Conservation (phyloP, 2,329 filamentous ascomycete species). For the Exophiala xenobiotica region DNA sequence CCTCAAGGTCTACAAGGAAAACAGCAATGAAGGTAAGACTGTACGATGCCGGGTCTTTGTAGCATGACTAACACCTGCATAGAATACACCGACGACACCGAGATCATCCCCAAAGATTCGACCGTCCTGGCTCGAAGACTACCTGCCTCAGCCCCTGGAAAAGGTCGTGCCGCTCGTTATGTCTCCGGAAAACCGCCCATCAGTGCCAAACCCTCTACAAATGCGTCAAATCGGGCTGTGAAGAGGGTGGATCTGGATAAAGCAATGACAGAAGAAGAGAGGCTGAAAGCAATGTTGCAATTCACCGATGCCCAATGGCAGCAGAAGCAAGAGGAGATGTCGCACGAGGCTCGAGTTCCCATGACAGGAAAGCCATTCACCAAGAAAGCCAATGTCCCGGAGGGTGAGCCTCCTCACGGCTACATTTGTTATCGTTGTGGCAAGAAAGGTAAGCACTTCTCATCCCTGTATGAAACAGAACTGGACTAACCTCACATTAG, state of each 20-base stretch:
- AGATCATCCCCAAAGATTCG: slow-evolving; percentile 92
- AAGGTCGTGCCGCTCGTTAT: slow-evolving; percentile 89
- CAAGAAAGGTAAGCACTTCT: slow-evolving; percentile 65
- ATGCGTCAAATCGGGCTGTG: slow-evolving; percentile 38
- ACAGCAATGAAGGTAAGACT: slow-evolving; percentile 78
- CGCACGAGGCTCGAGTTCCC: slow-evolving; percentile 54
- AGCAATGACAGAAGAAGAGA: slow-evolving; percentile 89
- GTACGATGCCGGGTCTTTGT: too few relatives aligned
- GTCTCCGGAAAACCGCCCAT: slow-evolving; percentile 94
- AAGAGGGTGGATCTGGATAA: slow-evolving; percentile 62
- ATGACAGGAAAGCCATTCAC: slow-evolving; percentile 37
- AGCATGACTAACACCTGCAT: slow-evolving; percentile 32
- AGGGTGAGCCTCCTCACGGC: slow-evolving; percentile 86
- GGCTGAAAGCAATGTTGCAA: slow-evolving; percentile 87
- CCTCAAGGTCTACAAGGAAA: slow-evolving; percentile 88
- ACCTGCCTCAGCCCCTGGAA: slow-evolving; percentile 79
- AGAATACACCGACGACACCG: slow-evolving; percentile 98
- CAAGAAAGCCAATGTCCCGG: slow-evolving; percentile 68
- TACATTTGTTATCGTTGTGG: slow-evolving; percentile 97
- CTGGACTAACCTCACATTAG: slow-evolving; percentile 39
- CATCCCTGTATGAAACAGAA: not conserved
- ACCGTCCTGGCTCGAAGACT: slow-evolving; percentile 86
- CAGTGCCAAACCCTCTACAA: slow-evolving; percentile 65
- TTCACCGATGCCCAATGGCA: slow-evolving; percentile 90
- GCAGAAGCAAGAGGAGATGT: slow-evolving; percentile 88